These are phyloP conservation scores for Coleophoma crateriformis DNA, from an alignment of 2,329 filamentous ascomycete species.

Conservation along the genomic window DNA sequence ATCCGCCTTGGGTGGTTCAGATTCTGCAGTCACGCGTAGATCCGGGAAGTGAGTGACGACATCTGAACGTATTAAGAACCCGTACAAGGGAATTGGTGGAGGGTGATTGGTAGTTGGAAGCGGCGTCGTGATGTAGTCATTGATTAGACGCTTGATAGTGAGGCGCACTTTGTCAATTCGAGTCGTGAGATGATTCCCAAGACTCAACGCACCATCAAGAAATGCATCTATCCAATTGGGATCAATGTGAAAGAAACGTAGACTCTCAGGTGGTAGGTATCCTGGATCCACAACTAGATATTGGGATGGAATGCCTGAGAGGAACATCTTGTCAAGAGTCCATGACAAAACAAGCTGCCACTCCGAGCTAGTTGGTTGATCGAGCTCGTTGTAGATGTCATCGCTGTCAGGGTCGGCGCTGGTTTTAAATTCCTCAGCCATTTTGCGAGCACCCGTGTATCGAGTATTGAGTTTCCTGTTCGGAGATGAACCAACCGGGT, in stretches of 20 bases:
- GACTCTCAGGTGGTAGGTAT: conserved; percentile 27
- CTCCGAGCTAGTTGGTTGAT: conserved; percentile 26
- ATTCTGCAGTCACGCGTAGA: too few species aligned
- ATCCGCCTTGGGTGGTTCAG: too few species aligned
- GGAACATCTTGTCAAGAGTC: conserved; percentile 31
- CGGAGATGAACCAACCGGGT: too few species aligned
- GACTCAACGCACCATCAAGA: conserved; percentile 36
- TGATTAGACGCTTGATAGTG: conserved; percentile 27
- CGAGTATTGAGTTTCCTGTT: neutral
- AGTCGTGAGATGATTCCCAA: conserved; percentile 31
- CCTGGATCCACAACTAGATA: conserved; percentile 33
- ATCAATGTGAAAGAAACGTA: conserved; percentile 41
- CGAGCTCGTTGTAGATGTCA: conserved; percentile 27
- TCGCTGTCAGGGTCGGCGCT: neutral
- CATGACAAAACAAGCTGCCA: conserved; percentile 31
- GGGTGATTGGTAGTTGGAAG: conserved; percentile 5
- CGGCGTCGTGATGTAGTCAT: conserved; percentile 23
- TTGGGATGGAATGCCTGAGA: conserved; percentile 32
- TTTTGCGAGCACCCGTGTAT: neutral
- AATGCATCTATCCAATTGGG: conserved; percentile 34
- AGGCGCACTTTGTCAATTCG: conserved; percentile 23
- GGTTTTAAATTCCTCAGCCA: neutral
- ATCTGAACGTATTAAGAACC: conserved; percentile 31
- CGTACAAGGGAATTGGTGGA: conserved; percentile 31
- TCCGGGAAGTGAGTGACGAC: too few species aligned